Evolutionary conservation across 176 grass and related monocot species (phyloP).

Genomic region (Echinochloa phyllopogon): DNA sequence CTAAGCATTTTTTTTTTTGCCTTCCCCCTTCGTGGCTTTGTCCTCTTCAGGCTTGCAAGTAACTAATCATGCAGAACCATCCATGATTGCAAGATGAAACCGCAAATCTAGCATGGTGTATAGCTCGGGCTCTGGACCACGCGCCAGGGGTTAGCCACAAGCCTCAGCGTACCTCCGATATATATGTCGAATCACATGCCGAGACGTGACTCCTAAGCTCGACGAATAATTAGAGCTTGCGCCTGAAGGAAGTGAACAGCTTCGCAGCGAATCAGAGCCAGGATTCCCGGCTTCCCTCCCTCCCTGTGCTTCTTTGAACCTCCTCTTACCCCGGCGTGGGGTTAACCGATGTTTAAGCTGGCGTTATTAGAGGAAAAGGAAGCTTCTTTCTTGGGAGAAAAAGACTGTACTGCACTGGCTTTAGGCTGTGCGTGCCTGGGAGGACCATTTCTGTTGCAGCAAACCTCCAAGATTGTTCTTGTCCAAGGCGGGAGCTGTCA

Average conservation of each 20-base stretch:
- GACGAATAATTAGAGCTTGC: conserved; percentile 53
- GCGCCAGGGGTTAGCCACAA: conserved; percentile 30
- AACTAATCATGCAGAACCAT: conserved; percentile 46
- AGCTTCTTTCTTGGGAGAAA: conserved; percentile 62
- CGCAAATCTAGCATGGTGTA: conserved; percentile 21
- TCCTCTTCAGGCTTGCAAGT: conserved; percentile 51
- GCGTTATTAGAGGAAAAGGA: conserved; percentile 38
- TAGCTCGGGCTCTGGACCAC: conserved; percentile 51
- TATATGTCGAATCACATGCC: conserved; percentile 42
- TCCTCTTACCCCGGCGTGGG: background rate
- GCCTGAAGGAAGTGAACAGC: conserved; percentile 49
- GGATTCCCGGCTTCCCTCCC: conserved; percentile 8
- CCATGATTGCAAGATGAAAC: conserved; percentile 44
- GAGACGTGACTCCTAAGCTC: conserved; percentile 48
- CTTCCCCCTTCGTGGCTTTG: conserved; percentile 15
- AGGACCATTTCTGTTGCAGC: conserved; percentile 53
- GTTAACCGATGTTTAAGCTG: conserved; percentile 36
- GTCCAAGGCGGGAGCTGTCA: conserved; percentile 47
- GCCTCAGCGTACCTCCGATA: background rate
- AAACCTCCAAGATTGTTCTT: conserved; percentile 48
- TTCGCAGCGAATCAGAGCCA: conserved; percentile 50
- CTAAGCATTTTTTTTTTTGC: background rate
- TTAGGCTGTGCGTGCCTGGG: conserved; percentile 38
- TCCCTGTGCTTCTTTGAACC: conserved; percentile 1
- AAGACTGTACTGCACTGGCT: conserved; percentile 41